Conservation (phyloP, 192 early-diverging fungal genomes). For the Oehlia diaphana region DNA sequence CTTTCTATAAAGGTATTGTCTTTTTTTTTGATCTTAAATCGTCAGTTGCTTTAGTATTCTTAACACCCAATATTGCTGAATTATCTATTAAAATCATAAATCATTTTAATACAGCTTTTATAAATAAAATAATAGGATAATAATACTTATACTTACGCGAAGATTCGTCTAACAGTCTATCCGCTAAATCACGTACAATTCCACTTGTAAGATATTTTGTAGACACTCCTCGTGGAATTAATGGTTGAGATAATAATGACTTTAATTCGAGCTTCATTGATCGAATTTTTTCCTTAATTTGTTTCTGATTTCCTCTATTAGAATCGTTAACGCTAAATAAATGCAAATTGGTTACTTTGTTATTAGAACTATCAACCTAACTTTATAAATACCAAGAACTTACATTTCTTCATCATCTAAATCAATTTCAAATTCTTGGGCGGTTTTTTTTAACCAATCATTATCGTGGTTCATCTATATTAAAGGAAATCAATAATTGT, state of each 20-base stretch:
- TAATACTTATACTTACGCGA: conserved; percentile 11
- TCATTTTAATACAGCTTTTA: not conserved
- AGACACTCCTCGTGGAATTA: conserved; percentile 54
- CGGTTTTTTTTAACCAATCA: conserved; percentile 79
- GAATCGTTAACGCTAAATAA: conserved; percentile 27
- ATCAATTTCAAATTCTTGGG: conserved; percentile 77
- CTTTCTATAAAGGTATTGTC: not conserved
- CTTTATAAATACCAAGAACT: not conserved
- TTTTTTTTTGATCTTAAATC: conserved; percentile 6
- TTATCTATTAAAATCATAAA: not conserved
- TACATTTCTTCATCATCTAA: conserved; percentile 63
- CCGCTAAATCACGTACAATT: conserved; percentile 61
- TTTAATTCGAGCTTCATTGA: conserved; percentile 47
- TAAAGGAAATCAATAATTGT: not conserved
- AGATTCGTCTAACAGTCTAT: conserved; percentile 43
- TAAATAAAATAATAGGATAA: too few species aligned
- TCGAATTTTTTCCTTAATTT: conserved; percentile 46
- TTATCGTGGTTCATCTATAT: conserved; percentile 48
- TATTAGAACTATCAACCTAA: conserved; percentile 34
- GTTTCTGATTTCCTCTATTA: conserved; percentile 42
- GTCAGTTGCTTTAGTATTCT: conserved; percentile 5
- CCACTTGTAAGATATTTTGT: conserved; percentile 67
- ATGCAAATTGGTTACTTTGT: conserved; percentile 31
- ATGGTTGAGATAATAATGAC: conserved; percentile 42
- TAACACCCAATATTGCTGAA: not conserved